These are phyloP conservation scores for Fusarium ambrosium DNA, from an alignment of 2,329 filamentous ascomycete species.

Conservation along the genomic window DNA sequence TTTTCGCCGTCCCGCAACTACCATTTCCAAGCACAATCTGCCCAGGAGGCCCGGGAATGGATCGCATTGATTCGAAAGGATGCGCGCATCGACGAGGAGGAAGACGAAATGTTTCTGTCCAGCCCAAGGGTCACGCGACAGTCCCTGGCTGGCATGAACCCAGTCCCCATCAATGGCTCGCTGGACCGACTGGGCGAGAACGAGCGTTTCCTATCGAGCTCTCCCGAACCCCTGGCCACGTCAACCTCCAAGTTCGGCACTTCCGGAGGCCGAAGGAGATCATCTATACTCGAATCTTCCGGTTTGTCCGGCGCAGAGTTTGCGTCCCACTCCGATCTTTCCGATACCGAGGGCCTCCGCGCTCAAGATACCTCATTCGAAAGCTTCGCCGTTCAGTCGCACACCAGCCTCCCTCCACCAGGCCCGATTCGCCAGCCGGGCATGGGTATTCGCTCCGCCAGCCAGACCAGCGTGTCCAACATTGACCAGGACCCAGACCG, in stretches of 20 bases:
- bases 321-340: conserved; percentile 89
- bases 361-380: conserved; percentile 66
- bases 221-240: conserved; percentile 67
- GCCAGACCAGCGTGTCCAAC: conserved; percentile 70
- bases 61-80: conserved; percentile 83
- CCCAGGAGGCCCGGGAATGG: conserved; percentile 87
- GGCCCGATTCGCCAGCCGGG: conserved; percentile 49
- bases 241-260: conserved; percentile 52
- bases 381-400: conserved; percentile 59
- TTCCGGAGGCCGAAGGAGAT: conserved; percentile 63
- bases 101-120: conserved; percentile 83
- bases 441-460: conserved; percentile 66
- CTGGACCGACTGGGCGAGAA: conserved; percentile 48
- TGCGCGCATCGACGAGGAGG: conserved; percentile 88
- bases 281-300: conserved; percentile 74
- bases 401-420: conserved; percentile 35
- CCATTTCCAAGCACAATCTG: conserved; percentile 83
- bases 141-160: conserved; percentile 50
- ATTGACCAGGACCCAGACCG: conserved; percentile 80
- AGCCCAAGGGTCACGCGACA: conserved; percentile 71
- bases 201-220: conserved; percentile 68
- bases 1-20: conserved; percentile 94
- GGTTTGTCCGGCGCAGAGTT: conserved; percentile 74
- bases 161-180: conserved; percentile 35
- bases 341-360: conserved; percentile 72